Base-by-base conservation (phyloP, 495 filamentous ascomycete genomes). In the Penicillium longicatenatum region DNA sequence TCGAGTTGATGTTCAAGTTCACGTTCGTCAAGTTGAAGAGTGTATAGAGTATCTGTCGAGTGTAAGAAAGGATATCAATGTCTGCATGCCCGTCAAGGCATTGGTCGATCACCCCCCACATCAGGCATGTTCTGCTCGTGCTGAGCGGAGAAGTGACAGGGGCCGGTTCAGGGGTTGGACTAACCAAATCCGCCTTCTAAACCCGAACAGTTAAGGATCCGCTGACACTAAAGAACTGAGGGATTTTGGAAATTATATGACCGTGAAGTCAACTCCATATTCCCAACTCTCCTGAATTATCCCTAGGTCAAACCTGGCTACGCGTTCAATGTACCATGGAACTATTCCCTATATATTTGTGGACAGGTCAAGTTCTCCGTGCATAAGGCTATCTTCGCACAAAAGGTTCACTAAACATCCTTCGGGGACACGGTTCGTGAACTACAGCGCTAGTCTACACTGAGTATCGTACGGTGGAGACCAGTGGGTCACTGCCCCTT, bases 151-250 rank as follows among this genome's bases (percentile, higher is more conserved):
- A 62, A 65, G 35, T 65, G 61, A 61, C 59, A 62, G 59, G 61
- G 64, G 64, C 29, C 58, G 60, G 66, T 67, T 69, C 66, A 69
- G 66, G 66, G 66, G 66, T 64, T 64, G 62, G 45, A 56, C 52
- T 39, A 37, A 59, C 46, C 39, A 21, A 26, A 54, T 44, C 57
- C 51, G 35, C 56, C 1, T 10, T 10, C 46, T 49, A 49, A n/a
- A 3, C 46, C 46, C 26, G 16, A 49, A 31, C 12, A 12, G 46
- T 49, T 9, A 30, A 17, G 22, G 46, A 49, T 49, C 46, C 46
- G 11, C 46, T 39, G 6, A 35, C 31, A n/a, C n/a, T n/a, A 39
- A 39, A n/a, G 16, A 39, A 4, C 1, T 39, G 14, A n/a, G 37
- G 37, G 14, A 39, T 39, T 39, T 39, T 16, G 3, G 0, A 35